These are phyloP conservation scores for Chalara sp. DNA, from an alignment of 2,329 filamentous ascomycete species.

Conservation along the genomic window DNA sequence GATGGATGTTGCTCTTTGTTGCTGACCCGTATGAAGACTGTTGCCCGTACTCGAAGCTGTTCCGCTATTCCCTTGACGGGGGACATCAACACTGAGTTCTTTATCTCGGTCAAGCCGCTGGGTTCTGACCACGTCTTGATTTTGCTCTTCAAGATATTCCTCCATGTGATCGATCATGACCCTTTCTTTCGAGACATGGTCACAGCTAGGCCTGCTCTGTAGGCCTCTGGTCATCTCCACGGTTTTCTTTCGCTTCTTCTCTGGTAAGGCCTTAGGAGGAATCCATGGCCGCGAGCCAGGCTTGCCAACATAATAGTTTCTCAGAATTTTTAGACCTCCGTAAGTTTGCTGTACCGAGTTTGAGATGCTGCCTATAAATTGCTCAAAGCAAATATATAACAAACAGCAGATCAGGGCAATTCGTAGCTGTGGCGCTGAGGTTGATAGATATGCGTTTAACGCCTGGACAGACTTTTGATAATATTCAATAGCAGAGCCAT, in stretches of 20 bases:
- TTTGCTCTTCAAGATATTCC: constrained; percentile 17
- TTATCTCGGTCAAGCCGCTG: too few species aligned
- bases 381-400: constrained; percentile 25
- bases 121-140: not conserved
- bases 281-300: constrained; percentile 15
- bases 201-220: constrained; percentile 13
- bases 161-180: constrained; percentile 16
- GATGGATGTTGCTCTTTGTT: too few species aligned
- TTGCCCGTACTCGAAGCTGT: too few species aligned
- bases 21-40: too few species aligned
- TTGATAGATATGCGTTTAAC: constrained; percentile 39
- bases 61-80: too few species aligned
- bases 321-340: constrained; percentile 47
- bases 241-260: not conserved
- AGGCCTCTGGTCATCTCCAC: constrained; percentile 9
- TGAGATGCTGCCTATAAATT: constrained; percentile 40
- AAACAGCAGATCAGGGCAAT: constrained; percentile 24
- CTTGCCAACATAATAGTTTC: constrained; percentile 29
- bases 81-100: too few species aligned
- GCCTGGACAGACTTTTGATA: constrained; percentile 51
- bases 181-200: constrained; percentile 11
- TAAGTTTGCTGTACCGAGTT: constrained; percentile 56
- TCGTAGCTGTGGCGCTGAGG: constrained; percentile 35
- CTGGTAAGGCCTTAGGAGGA: constrained; percentile 5
- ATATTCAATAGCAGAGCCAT: constrained; percentile 51